A percentile compares a stretch with the other conserved stretches of the same genome.
These are phyloP conservation scores for Microbotryum intermedium DNA, from an alignment of 1,284 basidiomycete genomes.

Conservation along the genomic window DNA sequence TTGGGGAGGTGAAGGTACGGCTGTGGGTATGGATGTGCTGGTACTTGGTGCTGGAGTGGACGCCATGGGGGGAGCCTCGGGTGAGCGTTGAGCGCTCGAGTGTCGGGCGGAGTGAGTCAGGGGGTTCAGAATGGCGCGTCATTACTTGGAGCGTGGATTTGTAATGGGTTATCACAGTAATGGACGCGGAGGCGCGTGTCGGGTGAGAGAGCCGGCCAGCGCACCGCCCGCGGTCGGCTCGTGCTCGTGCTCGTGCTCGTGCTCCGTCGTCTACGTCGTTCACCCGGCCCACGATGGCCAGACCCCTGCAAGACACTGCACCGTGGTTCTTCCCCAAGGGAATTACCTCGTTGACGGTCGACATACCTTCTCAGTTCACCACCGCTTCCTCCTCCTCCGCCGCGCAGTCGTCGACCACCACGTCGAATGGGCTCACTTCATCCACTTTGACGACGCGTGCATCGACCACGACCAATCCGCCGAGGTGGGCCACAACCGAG, in stretches of 20 bases:
- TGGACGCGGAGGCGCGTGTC: background rate
- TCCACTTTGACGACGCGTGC: background rate
- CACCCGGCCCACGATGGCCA: background rate
- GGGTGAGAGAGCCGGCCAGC: background rate
- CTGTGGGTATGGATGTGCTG: background rate
- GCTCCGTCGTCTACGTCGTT: background rate
- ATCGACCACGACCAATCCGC: background rate
- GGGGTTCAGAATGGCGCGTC: too few relatives aligned
- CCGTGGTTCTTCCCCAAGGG: background rate
- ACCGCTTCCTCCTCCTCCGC: background rate
- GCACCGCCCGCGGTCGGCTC: background rate
- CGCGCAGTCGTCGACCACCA: background rate
- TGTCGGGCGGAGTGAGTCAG: background rate
- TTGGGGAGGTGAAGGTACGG: background rate
- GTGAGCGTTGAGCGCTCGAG: background rate
- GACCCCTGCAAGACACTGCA: background rate
- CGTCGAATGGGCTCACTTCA: background rate
- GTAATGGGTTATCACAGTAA: too few relatives aligned
- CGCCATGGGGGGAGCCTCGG: background rate
- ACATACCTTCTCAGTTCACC: constrained; percentile 1
- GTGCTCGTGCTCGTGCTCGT: too few relatives aligned
- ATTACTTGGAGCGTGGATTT: too few relatives aligned
- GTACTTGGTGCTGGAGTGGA: background rate
- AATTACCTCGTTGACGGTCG: constrained; percentile 18
- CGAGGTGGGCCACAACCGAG: constrained; percentile 69